These are phyloP conservation scores for Micractinium sp. DNA, from an alignment of 139 green algal genomes.

Conservation along the genomic window DNA sequence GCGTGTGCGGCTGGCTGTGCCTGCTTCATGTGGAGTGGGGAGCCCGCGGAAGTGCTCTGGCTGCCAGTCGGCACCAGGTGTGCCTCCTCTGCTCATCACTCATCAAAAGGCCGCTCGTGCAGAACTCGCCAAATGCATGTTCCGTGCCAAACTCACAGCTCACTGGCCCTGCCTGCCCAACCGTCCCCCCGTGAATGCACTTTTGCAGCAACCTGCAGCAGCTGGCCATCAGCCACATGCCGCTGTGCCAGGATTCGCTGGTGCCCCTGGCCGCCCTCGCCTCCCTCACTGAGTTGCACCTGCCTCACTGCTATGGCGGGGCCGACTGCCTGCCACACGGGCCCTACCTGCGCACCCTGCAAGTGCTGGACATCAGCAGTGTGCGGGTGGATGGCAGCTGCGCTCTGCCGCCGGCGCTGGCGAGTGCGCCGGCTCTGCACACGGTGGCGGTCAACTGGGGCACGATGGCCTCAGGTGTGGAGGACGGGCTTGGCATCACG, in stretches of 20 bases:
- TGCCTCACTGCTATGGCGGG: neutral
- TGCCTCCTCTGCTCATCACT: no score
- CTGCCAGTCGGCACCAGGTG: no score
- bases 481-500: neutral
- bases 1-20: no score
- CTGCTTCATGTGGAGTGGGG: no score
- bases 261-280: neutral
- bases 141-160: no score
- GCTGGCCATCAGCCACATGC: neutral
- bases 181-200: neutral
- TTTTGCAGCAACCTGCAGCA: neutral
- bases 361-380: neutral
- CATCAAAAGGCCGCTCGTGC: no score
- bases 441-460: neutral
- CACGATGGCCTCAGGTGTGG: neutral
- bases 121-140: no score
- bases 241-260: neutral
- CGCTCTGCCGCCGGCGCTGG: neutral
- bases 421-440: neutral
- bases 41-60: no score
- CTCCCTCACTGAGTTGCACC: neutral
- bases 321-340: neutral
- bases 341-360: neutral
- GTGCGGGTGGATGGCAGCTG: neutral
- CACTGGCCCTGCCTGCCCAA: neutral